Base-by-base conservation (phyloP, 2,329 filamentous ascomycete genomes). In the Orbilia oligospora region DNA sequence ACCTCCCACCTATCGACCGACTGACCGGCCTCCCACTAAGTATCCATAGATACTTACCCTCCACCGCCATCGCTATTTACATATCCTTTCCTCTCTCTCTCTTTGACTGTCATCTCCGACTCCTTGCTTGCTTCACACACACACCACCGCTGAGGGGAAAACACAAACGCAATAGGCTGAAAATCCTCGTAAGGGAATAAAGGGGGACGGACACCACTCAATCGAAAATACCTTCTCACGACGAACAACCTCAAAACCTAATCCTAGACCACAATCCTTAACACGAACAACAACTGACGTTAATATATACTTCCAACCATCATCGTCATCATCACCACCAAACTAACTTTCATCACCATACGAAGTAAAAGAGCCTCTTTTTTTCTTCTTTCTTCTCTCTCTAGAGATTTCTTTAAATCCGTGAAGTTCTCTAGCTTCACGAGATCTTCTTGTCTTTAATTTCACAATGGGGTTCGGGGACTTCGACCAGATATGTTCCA, bases 401-500 rank as follows among this genome's bases (percentile, higher is more conserved):
- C n/a, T n/a, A n/a, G n/a, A n/a, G n/a, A n/a, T n/a, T n/a, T n/a
- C n/a, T 46, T 46, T 8, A 30, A 30, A 61, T 61, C 56, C 56
- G 56, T 61, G 56, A 27, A 61, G 56, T 61, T 16, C 20, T 61
- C 36, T 20, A 24, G 56, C 56, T 70, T 63, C 55, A 61, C 71
- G 41, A 44, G 56, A 44, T 61, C 4, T 61, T 33, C 36, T 22
- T 24, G 20, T 5, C 48, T 46, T 33, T 56, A 67, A 24, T 30
- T 51, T 61, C 67, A 58, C 27, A 63, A 94, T 97, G 88, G 92
- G 91, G 81, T 98, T 98, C 85, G 95, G 95, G 82, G 92, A 97
- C 86, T 98, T 98, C 86, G 90, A 91, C 75, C 87, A 88, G 82
- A 91, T 98, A 87, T 99, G 96, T 89, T 87, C 89, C 82, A 93